Conservation (phyloP, 352 stramenopile species). For the Globisporangium cystogenes region DNA sequence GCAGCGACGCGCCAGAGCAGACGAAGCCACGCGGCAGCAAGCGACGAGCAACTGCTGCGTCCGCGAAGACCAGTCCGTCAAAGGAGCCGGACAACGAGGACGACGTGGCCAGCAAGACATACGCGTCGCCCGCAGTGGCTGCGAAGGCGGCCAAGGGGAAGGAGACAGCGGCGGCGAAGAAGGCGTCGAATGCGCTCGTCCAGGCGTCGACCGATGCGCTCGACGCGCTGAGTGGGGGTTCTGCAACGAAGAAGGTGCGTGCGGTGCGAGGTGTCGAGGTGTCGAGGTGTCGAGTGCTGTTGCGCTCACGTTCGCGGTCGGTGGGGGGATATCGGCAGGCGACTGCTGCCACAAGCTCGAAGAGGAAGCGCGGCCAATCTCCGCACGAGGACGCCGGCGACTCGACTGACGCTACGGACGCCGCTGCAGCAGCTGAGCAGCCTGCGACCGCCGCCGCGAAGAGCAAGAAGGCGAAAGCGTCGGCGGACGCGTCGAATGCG, state of each 20-base stretch:
- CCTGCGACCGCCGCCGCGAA: constrained; percentile 11
- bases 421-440: neutral
- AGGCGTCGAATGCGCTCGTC: constrained; percentile 5
- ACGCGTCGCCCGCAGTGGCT: constrained; percentile 3
- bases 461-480: constrained; percentile 10
- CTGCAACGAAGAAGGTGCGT: constrained; percentile 8
- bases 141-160: constrained; percentile 3
- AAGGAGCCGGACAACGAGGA: constrained; percentile 19
- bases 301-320: neutral
- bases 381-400: neutral
- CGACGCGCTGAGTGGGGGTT: constrained; percentile 2
- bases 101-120: constrained; percentile 12
- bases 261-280: neutral
- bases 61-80: constrained; percentile 1
- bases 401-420: neutral
- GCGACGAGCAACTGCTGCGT: constrained; percentile 8
- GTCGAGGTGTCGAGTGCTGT: neutral
- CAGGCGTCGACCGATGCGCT: constrained; percentile 6
- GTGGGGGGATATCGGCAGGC: constrained; percentile 1
- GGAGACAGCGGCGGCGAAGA: constrained; percentile 20
- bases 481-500: neutral
- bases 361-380: constrained; percentile 11
- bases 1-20: constrained; percentile 18
- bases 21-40: constrained; percentile 30
- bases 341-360: constrained; percentile 2